Evolutionary conservation across 2,329 filamentous ascomycete species (phyloP).

Genomic region (Apiospora saccharicola): DNA sequence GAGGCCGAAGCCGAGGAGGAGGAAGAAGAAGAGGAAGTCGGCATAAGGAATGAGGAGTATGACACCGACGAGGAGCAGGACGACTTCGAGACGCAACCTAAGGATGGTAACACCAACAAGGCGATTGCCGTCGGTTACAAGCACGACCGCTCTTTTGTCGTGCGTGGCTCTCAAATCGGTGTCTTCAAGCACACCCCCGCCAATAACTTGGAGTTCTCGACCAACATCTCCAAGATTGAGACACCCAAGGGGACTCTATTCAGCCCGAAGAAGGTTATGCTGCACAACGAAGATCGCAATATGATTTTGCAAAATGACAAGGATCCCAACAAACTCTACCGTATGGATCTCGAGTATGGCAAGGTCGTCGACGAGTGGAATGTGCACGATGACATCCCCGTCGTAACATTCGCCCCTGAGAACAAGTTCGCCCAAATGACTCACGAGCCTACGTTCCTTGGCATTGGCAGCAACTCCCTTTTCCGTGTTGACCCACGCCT

Average conservation of each 20-base stretch:
- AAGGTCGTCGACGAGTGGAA: slow-evolving; percentile 99
- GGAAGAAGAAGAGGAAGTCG: slow-evolving; percentile 59
- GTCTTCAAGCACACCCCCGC: slow-evolving; percentile 97
- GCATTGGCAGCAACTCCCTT: slow-evolving; percentile 89
- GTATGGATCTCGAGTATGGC: slow-evolving; percentile 97
- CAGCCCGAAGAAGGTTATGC: slow-evolving; percentile 95
- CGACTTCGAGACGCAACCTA: slow-evolving; percentile 70
- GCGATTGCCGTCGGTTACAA: slow-evolving; percentile 96
- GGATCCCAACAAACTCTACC: slow-evolving; percentile 90
- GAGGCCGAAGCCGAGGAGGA: slow-evolving; percentile 65
- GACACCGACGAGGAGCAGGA: slow-evolving; percentile 79
- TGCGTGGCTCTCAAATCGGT: slow-evolving; percentile 96
- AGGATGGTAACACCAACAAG: slow-evolving; percentile 88
- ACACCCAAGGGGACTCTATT: slow-evolving; percentile 88
- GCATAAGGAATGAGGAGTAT: slow-evolving; percentile 72
- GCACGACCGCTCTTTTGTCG: slow-evolving; percentile 95
- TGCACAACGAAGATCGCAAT: slow-evolving; percentile 88
- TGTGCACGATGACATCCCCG: slow-evolving; percentile 92
- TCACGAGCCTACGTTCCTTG: slow-evolving; percentile 91
- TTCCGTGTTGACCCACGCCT: slow-evolving; percentile 94
- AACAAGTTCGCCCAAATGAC: slow-evolving; percentile 99
- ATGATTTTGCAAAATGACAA: slow-evolving; percentile 85
- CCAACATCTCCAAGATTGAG: slow-evolving; percentile 94
- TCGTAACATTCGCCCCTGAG: slow-evolving; percentile 91
- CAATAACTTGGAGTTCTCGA: slow-evolving; percentile 94